These are phyloP conservation scores for grape (Vitis vinifera) DNA, from an alignment of 164 flowering plant species.

Conservation along the genomic window DNA sequence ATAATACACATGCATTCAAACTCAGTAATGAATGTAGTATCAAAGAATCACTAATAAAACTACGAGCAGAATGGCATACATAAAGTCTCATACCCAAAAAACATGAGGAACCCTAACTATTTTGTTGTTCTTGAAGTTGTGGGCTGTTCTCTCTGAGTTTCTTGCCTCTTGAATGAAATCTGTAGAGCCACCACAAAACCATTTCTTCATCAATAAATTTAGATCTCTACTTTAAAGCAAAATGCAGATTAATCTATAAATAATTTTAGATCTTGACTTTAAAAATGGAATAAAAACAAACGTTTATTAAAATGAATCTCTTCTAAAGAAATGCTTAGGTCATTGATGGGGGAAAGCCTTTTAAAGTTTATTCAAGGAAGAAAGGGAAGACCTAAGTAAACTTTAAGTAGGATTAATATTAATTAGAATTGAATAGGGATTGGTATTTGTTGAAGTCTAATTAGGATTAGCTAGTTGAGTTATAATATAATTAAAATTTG, in stretches of 20 bases:
- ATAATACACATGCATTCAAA: not conserved
- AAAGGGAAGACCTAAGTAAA: too few species aligned
- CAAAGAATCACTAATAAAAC: not conserved
- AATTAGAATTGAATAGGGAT: too few species aligned
- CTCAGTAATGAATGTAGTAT: not conserved
- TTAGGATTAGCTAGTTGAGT: too few species aligned
- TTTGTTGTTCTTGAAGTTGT: constrained; percentile 56
- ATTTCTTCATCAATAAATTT: not conserved
- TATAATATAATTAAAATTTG: too few species aligned
- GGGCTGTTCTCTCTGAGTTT: constrained; percentile 70
- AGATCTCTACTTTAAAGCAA: not conserved
- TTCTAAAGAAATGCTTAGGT: not conserved
- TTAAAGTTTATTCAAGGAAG: too few species aligned
- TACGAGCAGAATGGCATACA: not conserved
- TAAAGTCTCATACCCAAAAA: constrained; percentile 60
- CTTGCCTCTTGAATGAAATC: constrained; percentile 86
- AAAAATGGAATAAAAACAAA: not conserved
- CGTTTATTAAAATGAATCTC: not conserved
- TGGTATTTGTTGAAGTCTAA: too few species aligned
- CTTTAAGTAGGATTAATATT: too few species aligned
- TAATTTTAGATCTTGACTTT: too few species aligned
- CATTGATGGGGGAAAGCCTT: not conserved
- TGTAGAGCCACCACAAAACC: constrained; percentile 24
- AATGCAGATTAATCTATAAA: too few species aligned
- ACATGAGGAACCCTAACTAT: constrained; percentile 63